These are phyloP conservation scores for Aquilaria malaccensis DNA, from an alignment of 345 rosid species.

Conservation along the genomic window DNA sequence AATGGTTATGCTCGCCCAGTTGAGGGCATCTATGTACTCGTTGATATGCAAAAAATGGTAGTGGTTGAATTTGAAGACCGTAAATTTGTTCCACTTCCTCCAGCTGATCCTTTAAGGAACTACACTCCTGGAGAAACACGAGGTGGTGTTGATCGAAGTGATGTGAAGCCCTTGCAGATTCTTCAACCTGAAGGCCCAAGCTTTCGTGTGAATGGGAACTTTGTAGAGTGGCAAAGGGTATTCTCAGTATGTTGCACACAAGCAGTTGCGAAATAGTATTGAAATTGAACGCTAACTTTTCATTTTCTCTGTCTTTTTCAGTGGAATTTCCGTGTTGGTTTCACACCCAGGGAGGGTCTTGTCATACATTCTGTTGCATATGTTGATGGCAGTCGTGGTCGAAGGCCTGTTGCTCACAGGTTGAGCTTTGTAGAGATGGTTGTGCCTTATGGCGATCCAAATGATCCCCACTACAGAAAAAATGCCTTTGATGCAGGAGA, in stretches of 20 bases:
- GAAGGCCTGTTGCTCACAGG: constrained; percentile 87
- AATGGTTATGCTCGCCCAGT: constrained; percentile 97
- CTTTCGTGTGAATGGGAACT: constrained; percentile 73
- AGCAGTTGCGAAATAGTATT: too few relatives aligned
- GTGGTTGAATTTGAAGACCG: constrained; percentile 85
- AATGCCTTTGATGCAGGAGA: constrained; percentile 99
- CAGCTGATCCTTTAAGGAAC: constrained; percentile 85
- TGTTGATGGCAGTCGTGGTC: constrained; percentile 82
- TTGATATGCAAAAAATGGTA: constrained; percentile 90
- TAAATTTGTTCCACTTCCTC: constrained; percentile 82
- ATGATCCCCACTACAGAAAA: constrained; percentile 87
- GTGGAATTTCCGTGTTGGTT: constrained; percentile 97
- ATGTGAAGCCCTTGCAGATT: constrained; percentile 78
- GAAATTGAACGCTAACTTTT: constrained; percentile 1
- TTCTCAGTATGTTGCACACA: neutral
- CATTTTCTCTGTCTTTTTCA: constrained; percentile 29
- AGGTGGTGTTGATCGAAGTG: constrained; percentile 93
- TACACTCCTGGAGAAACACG: constrained; percentile 83
- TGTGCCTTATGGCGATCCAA: constrained; percentile 96
- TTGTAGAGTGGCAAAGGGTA: constrained; percentile 94
- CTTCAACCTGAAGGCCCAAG: constrained; percentile 94
- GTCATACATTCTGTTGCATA: constrained; percentile 89
- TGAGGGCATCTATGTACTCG: constrained; percentile 77
- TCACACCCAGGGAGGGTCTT: constrained; percentile 88
- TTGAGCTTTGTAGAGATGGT: constrained; percentile 95